Evolutionary conservation across 805 yeast genomes (phyloP).

Genomic region (Pachysolen tannophilus): DNA sequence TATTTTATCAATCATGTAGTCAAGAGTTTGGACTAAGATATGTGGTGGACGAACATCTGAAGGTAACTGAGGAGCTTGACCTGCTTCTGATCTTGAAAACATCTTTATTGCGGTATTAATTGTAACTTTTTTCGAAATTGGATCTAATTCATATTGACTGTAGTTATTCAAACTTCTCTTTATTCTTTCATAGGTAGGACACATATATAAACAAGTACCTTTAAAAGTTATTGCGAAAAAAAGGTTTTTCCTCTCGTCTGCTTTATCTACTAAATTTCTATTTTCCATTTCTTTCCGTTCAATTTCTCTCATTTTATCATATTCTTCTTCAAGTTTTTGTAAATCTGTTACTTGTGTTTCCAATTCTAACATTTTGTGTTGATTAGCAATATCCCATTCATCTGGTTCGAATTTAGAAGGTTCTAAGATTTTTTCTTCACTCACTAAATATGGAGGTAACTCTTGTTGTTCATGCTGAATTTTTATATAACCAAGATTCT

Average conservation of each 20-base stretch:
- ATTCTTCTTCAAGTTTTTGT: slow-evolving; percentile 67
- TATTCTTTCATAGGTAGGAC: slow-evolving; percentile 88
- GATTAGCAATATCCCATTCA: slow-evolving; percentile 75
- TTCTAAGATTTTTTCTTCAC: slow-evolving; percentile 28
- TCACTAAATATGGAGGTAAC: slow-evolving; percentile 22
- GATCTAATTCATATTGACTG: slow-evolving; percentile 66
- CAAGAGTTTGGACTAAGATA: slow-evolving; percentile 55
- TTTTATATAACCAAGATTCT: slow-evolving; percentile 19
- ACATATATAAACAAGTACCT: slow-evolving; percentile 91
- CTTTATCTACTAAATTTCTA: slow-evolving; percentile 79
- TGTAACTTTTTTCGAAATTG: slow-evolving; percentile 49
- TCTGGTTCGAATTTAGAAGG: slow-evolving; percentile 23
- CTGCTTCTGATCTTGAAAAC: slow-evolving; percentile 95
- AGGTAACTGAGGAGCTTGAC: slow-evolving; percentile 96
- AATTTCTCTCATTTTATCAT: slow-evolving; percentile 61
- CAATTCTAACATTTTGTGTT: slow-evolving; percentile 44
- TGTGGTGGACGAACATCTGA: slow-evolving; percentile 95
- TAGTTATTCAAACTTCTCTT: slow-evolving; percentile 87
- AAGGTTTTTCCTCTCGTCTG: slow-evolving; percentile 72
- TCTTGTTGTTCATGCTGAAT: slow-evolving; percentile 12
- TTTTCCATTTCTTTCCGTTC: slow-evolving; percentile 78
- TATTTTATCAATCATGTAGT: slow-evolving; percentile 60
- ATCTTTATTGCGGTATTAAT: slow-evolving; percentile 71
- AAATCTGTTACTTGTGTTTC: slow-evolving; percentile 45
- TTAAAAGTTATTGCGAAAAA: slow-evolving; percentile 80